Conservation (phyloP, 129 eudicot species). For the Tagetes patula region DNA sequence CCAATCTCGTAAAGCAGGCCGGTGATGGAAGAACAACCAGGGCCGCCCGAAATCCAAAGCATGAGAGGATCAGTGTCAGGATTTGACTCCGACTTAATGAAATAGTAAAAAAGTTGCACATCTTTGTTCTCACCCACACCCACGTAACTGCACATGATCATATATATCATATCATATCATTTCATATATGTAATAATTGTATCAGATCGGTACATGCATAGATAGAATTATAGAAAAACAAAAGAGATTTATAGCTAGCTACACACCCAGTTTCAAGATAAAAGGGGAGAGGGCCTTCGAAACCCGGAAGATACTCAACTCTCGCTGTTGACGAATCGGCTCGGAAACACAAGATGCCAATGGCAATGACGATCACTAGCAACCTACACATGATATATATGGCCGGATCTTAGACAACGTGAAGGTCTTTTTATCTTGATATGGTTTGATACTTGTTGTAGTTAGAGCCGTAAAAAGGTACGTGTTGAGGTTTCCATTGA, state of each 20-base stretch:
- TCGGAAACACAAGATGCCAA: not conserved
- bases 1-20: slow-evolving; percentile 23
- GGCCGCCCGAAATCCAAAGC: slow-evolving; percentile 35
- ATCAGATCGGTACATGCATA: no score
- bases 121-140: slow-evolving; percentile 30
- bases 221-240: no score
- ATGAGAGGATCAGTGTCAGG: slow-evolving; percentile 30
- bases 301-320: slow-evolving; percentile 8
- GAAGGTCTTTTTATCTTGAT: no score
- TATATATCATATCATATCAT: not conserved
- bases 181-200: no score
- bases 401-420: no score
- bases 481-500: no score
- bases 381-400: not conserved
- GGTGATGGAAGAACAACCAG: slow-evolving; percentile 32
- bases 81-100: slow-evolving; percentile 27
- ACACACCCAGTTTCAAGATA: slow-evolving; percentile 1
- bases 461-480: no score
- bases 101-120: slow-evolving; percentile 35
- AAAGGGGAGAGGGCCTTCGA: slow-evolving; percentile 7
- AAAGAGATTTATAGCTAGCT: no score
- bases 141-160: slow-evolving; percentile 12
- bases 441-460: no score
- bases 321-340: not conserved
- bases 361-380: not conserved